Evolutionary conservation across 2,329 filamentous ascomycete species (phyloP), one percentile per base, ranked within the genome.

Genomic region (Fonsecaea nubica): DNA sequence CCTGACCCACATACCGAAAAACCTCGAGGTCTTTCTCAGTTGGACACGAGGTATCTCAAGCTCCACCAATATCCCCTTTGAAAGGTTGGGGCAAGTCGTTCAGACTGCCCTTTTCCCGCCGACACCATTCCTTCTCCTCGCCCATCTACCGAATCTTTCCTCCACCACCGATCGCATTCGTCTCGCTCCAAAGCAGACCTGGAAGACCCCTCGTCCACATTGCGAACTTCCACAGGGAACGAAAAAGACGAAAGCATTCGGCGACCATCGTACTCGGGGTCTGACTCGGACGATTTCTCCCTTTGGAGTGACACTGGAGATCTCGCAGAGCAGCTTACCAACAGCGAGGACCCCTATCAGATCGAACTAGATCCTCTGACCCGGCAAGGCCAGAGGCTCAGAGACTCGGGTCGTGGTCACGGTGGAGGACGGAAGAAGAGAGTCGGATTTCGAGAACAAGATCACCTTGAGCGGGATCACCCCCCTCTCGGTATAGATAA

Each of bases 261-360:
- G 74, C 82, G 82, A 76, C 85, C 83, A 72, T 87, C 86, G 33
- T 73, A 75, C 58, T 81, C 82, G 35, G 73, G 74, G 74, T 79
- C 79, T 75, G 84, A 83, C 64, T 87, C 86, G 67, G 84, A 84
- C 77, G 87, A 90, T 75, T 91, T 92, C 79, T 92, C 89, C 66
- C 88, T 91, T 74, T 97, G 92, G 93, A 93, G 92, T 76, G 93
- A 97, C 79, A 97, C 94, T 53, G 94, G 93, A 76, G 95, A 98
- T 80, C 87, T 98, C 75, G 92, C 92, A 75, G 94, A 97, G 82
- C 94, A 96, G 84, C 85, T 93, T 74, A 91, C 87, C 75, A 90
- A 91, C 83, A 88, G 89, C 75, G 88, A 94, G 80, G 92, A 97
- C 78, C 92, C 92, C 66, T 85, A 96, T 72, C 89, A 87, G 73